Base-by-base conservation (phyloP, 177 flowering plant species). In the Tripterygium wilfordii region DNA sequence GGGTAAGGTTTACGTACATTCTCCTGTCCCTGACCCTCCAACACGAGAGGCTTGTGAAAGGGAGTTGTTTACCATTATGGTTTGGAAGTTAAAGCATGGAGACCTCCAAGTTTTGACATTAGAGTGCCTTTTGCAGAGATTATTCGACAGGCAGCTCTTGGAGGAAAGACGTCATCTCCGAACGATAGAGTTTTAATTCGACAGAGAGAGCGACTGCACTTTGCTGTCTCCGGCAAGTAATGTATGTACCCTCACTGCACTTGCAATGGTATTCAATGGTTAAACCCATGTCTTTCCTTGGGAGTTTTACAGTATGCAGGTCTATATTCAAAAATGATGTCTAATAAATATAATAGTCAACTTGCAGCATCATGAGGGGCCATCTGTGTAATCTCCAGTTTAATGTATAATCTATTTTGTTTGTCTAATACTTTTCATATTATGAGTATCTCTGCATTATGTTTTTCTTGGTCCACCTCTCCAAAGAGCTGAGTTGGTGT, bases 111-210 rank as follows among this genome's bases (percentile, higher is more conserved):
- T n/a, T n/a, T n/a, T n/a, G n/a, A n/a, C n/a, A n/a, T n/a, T n/a
- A n/a, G n/a, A n/a, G n/a, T n/a, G n/a, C n/a, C n/a, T n/a, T n/a
- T 42, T 66, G 70, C 72, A 77, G 89, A 68, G 54, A 59, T 76
- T 66, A 53, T 68, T 72, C 83, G 89, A 14, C 71, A 68, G 57
- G 78, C 81, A 45, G 76, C 71, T 47, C 59, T 50, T 10, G 74
- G 70, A 33, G 74, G 75, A 29, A 82, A 70, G 51, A 57, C 70
- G 21, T 58, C 73, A 54, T 82, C 82, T 32, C 78, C 84, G 16
- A 76, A 71, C 29, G 72, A 79, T 42, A 62, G 38, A 32, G 57
- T 44, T 31, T 25, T 57, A 27, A 62, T 42, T 62, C 67, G 65
- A 36, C 74, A 64, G 26, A 69, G 77, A 64, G 79, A 75, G 23